phyloP scores from a whole-genome alignment of 352 stramenopile genomes.

The Thraustotheca clavata region DNA sequence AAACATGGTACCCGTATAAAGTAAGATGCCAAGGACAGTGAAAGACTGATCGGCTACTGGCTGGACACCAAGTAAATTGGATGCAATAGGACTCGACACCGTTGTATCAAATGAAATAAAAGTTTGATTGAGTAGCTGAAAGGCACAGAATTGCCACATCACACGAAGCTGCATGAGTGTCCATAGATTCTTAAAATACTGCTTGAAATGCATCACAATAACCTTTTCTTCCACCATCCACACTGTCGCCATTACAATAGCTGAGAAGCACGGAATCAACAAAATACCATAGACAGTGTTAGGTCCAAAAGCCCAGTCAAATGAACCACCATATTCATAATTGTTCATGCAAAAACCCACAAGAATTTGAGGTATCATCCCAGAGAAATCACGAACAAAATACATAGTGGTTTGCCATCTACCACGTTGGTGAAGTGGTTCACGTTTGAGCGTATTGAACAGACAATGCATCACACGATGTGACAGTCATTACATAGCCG shows the following conservation, averaged over 20 bases:
- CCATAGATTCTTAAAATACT: constrained; percentile 33
- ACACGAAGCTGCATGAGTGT: constrained; percentile 28
- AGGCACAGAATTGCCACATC: constrained; percentile 27
- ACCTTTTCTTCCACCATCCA: constrained; percentile 26
- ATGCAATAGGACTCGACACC: constrained; percentile 24
- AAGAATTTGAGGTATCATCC: constrained; percentile 32
- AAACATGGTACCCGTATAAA: constrained; percentile 27
- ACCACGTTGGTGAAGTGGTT: constrained; percentile 29
- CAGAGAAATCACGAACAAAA: constrained; percentile 37
- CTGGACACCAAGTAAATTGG: constrained; percentile 10
- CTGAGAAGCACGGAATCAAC: constrained; percentile 21
- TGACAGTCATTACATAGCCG: constrained; percentile 49
- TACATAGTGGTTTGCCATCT: constrained; percentile 45
- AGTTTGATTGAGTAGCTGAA: constrained; percentile 28
- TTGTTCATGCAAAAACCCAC: constrained; percentile 47
- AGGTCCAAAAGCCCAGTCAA: constrained; percentile 44
- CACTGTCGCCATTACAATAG: constrained; percentile 28
- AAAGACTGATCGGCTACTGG: constrained; percentile 18
- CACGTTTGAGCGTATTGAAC: constrained; percentile 8
- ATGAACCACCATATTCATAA: constrained; percentile 43
- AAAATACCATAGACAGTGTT: constrained; percentile 39
- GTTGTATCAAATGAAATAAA: constrained; percentile 19
- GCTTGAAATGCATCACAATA: constrained; percentile 22
- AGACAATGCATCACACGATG: constrained; percentile 35
- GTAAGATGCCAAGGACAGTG: constrained; percentile 27